A percentile compares a stretch with the other conserved stretches of the same genome.
These are phyloP conservation scores for Penicillium riverlandense DNA, from an alignment of 495 filamentous ascomycete genomes.

Conservation along the genomic window DNA sequence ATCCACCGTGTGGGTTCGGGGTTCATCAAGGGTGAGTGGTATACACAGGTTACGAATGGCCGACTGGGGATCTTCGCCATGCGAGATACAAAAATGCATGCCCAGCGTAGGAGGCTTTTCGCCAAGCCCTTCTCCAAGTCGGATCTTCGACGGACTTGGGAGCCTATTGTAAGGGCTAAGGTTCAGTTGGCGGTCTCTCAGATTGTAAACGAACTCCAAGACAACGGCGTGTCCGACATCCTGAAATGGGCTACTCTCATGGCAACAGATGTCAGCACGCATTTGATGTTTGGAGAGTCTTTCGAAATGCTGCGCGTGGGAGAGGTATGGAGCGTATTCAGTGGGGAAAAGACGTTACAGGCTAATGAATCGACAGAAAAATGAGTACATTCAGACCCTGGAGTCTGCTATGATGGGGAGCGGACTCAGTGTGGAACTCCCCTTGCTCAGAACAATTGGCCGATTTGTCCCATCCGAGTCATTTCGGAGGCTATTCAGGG, in stretches of 20 bases:
- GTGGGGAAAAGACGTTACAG: background rate
- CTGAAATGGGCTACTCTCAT: constrained; percentile 43
- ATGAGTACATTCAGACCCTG: constrained; percentile 23
- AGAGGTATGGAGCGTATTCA: constrained; percentile 15
- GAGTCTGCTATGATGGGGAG: constrained; percentile 7
- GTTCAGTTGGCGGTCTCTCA: constrained; percentile 17
- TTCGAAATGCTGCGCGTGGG: constrained; percentile 39
- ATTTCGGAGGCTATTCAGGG: constrained; percentile 12
- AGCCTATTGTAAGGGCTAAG: constrained; percentile 13
- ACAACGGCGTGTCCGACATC: constrained; percentile 24
- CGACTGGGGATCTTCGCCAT: constrained; percentile 18
- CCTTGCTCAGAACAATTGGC: constrained; percentile 8
- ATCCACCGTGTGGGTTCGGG: constrained; percentile 26
- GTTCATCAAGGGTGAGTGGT: constrained; percentile 8
- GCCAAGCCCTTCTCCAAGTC: constrained; percentile 22
- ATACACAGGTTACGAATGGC: constrained; percentile 6
- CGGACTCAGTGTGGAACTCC: constrained; percentile 8
- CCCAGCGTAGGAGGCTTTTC: constrained; percentile 19
- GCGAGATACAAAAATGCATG: constrained; percentile 16
- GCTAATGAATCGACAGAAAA: constrained; percentile 10
- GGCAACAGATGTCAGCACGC: constrained; percentile 38
- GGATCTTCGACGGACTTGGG: constrained; percentile 11
- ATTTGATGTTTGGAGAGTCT: constrained; percentile 43
- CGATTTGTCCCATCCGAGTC: constrained; percentile 6
- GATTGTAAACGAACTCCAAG: constrained; percentile 17